Evolutionary conservation across 2,329 filamentous ascomycete genomes (phyloP), one percentile per base, ranked within the genome.

Genomic region (Exophiala sideris): DNA sequence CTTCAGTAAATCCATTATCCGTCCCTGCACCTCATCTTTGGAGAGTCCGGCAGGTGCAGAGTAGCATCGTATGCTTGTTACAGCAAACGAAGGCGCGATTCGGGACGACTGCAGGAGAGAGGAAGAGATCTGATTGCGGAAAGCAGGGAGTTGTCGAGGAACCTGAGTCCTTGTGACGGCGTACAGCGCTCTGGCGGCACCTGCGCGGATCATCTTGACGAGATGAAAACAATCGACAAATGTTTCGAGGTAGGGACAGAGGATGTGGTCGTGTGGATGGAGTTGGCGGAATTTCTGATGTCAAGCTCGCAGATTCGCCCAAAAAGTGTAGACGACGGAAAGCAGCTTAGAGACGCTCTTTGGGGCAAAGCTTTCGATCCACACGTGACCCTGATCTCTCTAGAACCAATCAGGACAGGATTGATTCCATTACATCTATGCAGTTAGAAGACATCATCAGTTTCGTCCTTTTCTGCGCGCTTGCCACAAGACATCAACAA

Each of bases 1-100:
- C 78, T 91, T 87, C 75, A 99, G 76, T 68, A 99, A 80, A 75
- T 90, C 88, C 73, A 95, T 82, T 80, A 97, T 96, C 71, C 92
- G 85, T 58, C 89, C 89, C 78, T 95, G 87, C 54, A 96, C 88
- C 78, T 96, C 90, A 53, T 85, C 79, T 80, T 91, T 87, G 67
- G 83, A 80, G 62, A 97, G 83, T 64, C 86, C 85, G 61, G 86
- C 83, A 57, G 82, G 85, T 50, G 92, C 88, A 64, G 91, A 90
- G 79, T 99, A 99, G 79, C 85, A 88, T 76, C 94, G 82, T 69
- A 88, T 80, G 65, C 83, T 81, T 71, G 86, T 80, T 76, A 85
- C 82, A 68, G 80, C 79, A 68, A 82, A 79, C 63, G 83, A 78
- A 70, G 86, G 82, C 64, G 77, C 73, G 68, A 80, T 76, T 71